A percentile compares a stretch with the other conserved stretches of the same genome.
Conservation (phyloP, 208 protist species). For the Trypanosoma scelopori region DNA sequence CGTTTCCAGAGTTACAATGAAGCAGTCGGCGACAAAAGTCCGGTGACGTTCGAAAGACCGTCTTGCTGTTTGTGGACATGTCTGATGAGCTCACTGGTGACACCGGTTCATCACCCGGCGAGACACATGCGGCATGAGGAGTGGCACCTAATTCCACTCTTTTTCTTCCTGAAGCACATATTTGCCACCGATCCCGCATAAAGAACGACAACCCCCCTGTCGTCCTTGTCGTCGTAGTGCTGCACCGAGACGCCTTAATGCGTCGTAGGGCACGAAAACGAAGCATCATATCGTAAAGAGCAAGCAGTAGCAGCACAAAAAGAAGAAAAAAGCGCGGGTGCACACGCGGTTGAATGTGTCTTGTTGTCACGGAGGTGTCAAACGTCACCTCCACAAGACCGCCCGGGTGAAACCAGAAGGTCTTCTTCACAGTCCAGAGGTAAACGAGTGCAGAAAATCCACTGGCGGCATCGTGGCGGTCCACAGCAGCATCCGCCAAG, state of each 20-base stretch:
- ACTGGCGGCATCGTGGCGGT: constrained; percentile 1
- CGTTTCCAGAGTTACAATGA: too few species aligned
- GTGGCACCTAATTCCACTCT: too few species aligned
- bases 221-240: background rate
- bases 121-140: too few species aligned
- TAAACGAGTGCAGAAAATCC: constrained; percentile 35
- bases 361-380: constrained; percentile 26
- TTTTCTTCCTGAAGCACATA: too few species aligned
- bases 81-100: too few species aligned
- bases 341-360: constrained; percentile 10
- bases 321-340: constrained; percentile 31
- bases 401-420: constrained; percentile 38
- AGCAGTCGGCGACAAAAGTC: too few species aligned
- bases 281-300: constrained; percentile 33
- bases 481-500: constrained; percentile 9
- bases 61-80: too few species aligned
- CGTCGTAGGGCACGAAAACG: constrained; percentile 36
- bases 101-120: too few species aligned
- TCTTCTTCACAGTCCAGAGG: constrained; percentile 42
- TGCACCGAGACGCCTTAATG: constrained; percentile 22
- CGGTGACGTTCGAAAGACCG: too few species aligned
- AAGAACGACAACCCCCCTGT: too few species aligned
- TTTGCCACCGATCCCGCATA: too few species aligned
- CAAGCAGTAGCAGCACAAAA: constrained; percentile 30
- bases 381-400: constrained; percentile 50